Conservation (phyloP, 306 rosid species). For the cucumber (Cucumis sativus) region Cucumber_9930_V3 NC_026659.2:27892001-27892500, state of each 20-base stretch:
- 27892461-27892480: constrained; percentile 15
- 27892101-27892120: constrained; percentile 7
- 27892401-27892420: constrained; percentile 28
- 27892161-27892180: neutral
- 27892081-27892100: constrained; percentile 3
- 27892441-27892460: constrained; percentile 14
- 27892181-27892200: constrained; percentile 16
- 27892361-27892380: too few species aligned
- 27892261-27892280: neutral
- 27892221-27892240: neutral
- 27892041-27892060: constrained; percentile 29
- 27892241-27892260: neutral
- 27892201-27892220: constrained; percentile 16
- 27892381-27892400: too few species aligned
- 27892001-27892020: constrained; percentile 18
- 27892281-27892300: constrained; percentile 6
- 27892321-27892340: neutral
- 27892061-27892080: neutral
- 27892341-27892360: too few species aligned
- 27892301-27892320: neutral
- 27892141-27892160: constrained; percentile 11
- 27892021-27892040: constrained; percentile 24
- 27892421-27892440: constrained; percentile 2
- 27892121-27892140: constrained; percentile 16
- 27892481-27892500: constrained; percentile 20